Base-by-base conservation (phyloP, 2,329 filamentous ascomycete genomes). In the Cercospora brassicicola region DNA sequence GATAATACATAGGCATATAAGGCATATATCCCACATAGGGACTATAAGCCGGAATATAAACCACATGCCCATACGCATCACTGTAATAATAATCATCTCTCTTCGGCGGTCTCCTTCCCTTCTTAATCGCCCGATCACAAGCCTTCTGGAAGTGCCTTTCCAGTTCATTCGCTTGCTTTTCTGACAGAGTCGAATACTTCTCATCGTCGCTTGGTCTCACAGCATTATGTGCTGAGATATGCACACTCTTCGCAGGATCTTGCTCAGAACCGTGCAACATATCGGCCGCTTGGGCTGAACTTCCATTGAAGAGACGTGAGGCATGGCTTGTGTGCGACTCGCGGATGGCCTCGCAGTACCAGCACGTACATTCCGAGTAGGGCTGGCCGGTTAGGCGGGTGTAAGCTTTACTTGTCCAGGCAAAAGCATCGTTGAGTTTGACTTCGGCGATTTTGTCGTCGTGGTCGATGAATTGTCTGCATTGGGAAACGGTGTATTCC, bases 371-470 rank as follows among this genome's bases (percentile, higher is more conserved):
- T 77, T 91, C 89, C 1, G 86, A 89, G 77, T 94, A 96, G 4
- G 91, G 85, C 61, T 89, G 85, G 15, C 82, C 80, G 72, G 86
- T 93, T 13, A 81, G 78, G 30, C 87, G 86, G 72, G 91, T 87
- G 76, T 94, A 96, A 0, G 78, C 81, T 72, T 89, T 89, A 74
- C 85, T 87, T 0, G 92, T 96, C 86, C 87, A 91, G 75, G 89
- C 87, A 74, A 95, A 95, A 4, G 84, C 83, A 1, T 83, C 81
- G 55, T 86, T 86, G 6, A 96, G 84, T 59, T 83, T 84, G 13
- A 81, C 81, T 74, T 93, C 90, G 59, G 89, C 88, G 23, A 96
- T 88, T 79, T 94, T 94, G 82, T 96, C 93, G 77, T 95, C 90
- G 75, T 96, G 92, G 75, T 94, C 89, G 72, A 94, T 86, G 75